These are phyloP conservation scores for Lasiosphaeria miniovina DNA, from an alignment of 495 filamentous ascomycete genomes.

Conservation along the genomic window DNA sequence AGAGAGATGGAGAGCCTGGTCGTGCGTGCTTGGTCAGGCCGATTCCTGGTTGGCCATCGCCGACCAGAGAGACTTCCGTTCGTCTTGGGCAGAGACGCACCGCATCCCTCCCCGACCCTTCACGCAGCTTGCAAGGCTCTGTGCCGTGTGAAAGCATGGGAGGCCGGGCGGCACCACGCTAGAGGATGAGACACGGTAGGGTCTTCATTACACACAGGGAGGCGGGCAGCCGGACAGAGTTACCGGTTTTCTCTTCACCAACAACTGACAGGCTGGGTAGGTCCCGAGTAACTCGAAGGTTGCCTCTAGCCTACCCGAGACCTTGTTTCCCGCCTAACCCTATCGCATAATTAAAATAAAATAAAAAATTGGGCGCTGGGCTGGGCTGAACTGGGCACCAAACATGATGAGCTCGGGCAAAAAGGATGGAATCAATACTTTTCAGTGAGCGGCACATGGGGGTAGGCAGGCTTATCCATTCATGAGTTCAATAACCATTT, in stretches of 20 bases:
- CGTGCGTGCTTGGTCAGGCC: not conserved
- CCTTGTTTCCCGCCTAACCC: too few relatives aligned
- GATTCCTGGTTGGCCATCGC: not conserved
- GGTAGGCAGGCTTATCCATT: too few relatives aligned
- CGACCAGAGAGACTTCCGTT: not conserved
- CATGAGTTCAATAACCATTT: too few relatives aligned
- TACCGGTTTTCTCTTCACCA: not conserved
- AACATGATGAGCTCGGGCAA: too few relatives aligned
- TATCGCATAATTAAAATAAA: too few relatives aligned
- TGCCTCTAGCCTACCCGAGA: too few relatives aligned
- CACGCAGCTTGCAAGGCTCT: not conserved
- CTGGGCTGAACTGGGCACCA: too few relatives aligned
- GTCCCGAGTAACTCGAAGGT: not conserved
- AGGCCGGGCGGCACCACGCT: not conserved
- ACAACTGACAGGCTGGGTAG: not conserved
- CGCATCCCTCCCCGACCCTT: too few relatives aligned
- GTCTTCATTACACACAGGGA: not conserved
- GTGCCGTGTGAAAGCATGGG: not conserved
- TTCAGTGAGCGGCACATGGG: too few relatives aligned
- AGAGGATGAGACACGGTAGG: conserved; percentile 5
- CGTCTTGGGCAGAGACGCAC: not conserved
- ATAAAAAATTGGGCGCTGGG: too few relatives aligned
- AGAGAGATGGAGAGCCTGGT: not conserved
- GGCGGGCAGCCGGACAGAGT: too few relatives aligned
- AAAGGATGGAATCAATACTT: too few relatives aligned